A percentile compares a stretch with the other conserved stretches of the same genome.
Evolutionary conservation across 2,329 filamentous ascomycete genomes (phyloP).

Genomic region (Xylariales sp.): DNA sequence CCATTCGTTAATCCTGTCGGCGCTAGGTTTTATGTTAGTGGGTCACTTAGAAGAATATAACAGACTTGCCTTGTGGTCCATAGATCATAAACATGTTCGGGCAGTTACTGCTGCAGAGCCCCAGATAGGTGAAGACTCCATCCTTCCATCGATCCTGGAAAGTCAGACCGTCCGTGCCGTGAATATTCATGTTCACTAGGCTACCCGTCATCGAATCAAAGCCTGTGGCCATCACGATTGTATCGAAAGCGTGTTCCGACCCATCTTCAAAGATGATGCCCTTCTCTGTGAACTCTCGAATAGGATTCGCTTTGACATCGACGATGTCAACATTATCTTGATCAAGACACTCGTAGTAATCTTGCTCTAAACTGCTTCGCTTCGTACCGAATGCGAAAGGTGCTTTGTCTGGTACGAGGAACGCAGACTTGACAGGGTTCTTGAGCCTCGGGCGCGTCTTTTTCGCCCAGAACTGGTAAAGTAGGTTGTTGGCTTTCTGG

Average conservation of each 20-base stretch:
- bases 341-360: conserved; percentile 4
- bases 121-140: conserved; percentile 1
- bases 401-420: background rate
- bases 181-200: background rate
- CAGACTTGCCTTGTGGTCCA: conserved; percentile 1
- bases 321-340: conserved; percentile 3
- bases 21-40: background rate
- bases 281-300: background rate
- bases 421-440: background rate
- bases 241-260: background rate
- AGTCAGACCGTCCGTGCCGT: background rate
- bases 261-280: background rate
- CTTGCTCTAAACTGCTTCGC: conserved; percentile 1
- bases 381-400: conserved; percentile 2
- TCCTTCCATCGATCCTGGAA: conserved; percentile 1
- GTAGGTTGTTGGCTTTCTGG: conserved; percentile 1
- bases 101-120: background rate
- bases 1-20: background rate
- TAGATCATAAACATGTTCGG: conserved; percentile 1
- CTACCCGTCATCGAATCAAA: conserved; percentile 2
- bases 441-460: conserved; percentile 1
- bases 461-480: conserved; percentile 4
- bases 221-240: conserved; percentile 1
- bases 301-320: background rate
- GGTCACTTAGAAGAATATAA: background rate